Conservation (phyloP, 75 land plant genomes). For the Selaginella tamariscina region DNA sequence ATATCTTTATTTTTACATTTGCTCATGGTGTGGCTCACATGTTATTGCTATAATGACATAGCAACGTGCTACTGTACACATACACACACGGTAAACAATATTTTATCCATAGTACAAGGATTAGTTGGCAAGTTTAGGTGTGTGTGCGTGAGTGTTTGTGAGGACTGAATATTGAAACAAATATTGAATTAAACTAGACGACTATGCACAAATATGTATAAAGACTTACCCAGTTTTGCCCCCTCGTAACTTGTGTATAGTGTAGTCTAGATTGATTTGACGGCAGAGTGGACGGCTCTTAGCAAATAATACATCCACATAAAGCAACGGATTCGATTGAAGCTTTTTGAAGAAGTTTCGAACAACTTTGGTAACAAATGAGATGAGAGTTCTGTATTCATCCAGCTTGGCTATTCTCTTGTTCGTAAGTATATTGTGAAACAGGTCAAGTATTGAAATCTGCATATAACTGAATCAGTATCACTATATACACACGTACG, state of each 20-base stretch:
- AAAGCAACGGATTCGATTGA: conserved; percentile 70
- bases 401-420: conserved; percentile 41
- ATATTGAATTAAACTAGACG: too few species aligned
- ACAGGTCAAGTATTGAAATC: conserved; percentile 61
- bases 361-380: conserved; percentile 53
- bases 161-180: too few species aligned
- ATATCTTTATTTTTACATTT: too few species aligned
- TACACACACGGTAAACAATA: too few species aligned
- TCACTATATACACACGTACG: too few species aligned
- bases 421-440: conserved; percentile 62
- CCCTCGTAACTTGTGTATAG: conserved; percentile 28
- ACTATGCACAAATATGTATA: too few species aligned
- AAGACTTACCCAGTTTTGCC: not conserved
- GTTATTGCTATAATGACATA: too few species aligned
- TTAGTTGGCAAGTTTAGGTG: too few species aligned
- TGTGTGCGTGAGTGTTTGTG: too few species aligned
- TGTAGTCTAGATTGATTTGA: conserved; percentile 41
- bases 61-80: too few species aligned
- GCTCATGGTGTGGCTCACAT: too few species aligned
- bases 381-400: conserved; percentile 45
- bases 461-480: conserved; percentile 29
- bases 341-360: conserved; percentile 57
- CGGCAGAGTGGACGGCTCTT: conserved; percentile 78
- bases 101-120: too few species aligned
- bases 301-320: conserved; percentile 84